Conservation (phyloP, 2,329 filamentous ascomycete species). For the Trichoderma koningiopsis region DNA sequence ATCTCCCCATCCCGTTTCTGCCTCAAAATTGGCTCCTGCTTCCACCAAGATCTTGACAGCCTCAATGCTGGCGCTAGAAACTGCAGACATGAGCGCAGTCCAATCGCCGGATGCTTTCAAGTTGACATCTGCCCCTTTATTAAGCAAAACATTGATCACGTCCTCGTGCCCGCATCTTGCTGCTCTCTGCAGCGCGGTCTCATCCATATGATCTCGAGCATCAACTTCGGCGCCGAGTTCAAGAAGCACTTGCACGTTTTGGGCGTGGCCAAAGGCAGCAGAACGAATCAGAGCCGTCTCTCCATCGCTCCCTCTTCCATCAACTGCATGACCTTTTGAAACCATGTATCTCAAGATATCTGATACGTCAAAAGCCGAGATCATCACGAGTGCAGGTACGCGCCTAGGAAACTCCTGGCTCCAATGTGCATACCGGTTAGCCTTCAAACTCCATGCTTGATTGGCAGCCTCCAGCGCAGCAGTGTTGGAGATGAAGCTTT, state of each 20-base stretch:
- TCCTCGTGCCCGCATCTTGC: conserved; percentile 8
- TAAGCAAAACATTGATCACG: neutral
- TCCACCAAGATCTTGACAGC: neutral
- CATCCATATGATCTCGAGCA: conserved; percentile 20
- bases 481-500: neutral
- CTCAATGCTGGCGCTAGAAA: conserved; percentile 20
- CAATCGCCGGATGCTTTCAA: conserved; percentile 17
- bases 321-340: neutral
- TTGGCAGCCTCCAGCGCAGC: neutral
- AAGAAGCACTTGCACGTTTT: conserved; percentile 4
- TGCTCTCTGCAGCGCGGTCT: conserved; percentile 24
- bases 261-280: neutral
- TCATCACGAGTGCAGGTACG: neutral
- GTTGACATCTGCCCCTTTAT: conserved; percentile 17
- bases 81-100: conserved; percentile 26
- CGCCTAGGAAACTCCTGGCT: conserved; percentile 9
- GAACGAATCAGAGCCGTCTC: conserved; percentile 9
- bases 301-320: neutral
- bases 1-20: conserved; percentile 22
- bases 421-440: neutral
- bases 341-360: neutral
- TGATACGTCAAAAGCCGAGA: neutral
- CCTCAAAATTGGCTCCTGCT: neutral
- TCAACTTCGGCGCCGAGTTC: conserved; percentile 4
- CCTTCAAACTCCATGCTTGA: conserved; percentile 3